Base-by-base conservation (phyloP, 106 monocot species). In the Gastrodia elata region DNA sequence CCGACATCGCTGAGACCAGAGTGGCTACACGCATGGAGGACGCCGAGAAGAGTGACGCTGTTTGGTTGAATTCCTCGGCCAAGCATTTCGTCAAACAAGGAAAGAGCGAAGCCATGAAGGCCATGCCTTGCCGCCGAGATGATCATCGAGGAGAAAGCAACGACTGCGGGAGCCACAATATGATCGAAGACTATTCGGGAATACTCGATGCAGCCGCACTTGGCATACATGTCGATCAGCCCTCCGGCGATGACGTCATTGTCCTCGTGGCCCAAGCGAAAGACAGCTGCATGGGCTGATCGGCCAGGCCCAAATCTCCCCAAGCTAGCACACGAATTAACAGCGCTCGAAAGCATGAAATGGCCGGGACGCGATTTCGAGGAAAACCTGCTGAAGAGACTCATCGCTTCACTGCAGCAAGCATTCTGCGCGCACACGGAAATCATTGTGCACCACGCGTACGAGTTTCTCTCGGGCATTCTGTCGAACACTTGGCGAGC, bases 171-270 rank as follows among this genome's bases (percentile, higher is more conserved):
- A 6, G 15, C n/a, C 9, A 26, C 24, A 1, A 96, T 89, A 6
- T 68, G 73, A 33, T 64, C 25, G 59, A 96, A 96, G 57, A 92
- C 92, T 56, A 80, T 78, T 24, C 38, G 80, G 15, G 89, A 83
- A 26, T 77, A 76, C 11, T 82, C 87, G 15, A 92, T 39, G 67
- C 43, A 84, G 6, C 95, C 92, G 16, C 89, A 92, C 70, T 96
- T 96, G 3, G 92, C 76, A 28, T 96, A 96, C 95, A 96, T 92
- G 58, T 96, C 95, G 11, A 96, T 81, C 75, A 96, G 58, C 36
- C 87, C 86, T 4, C 85, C 85, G 0, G 78, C 82, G 37, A 92
- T 74, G 11, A 89, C 76, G 8, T 96, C 92, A 8, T 96, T 92
- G 33, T 20, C 68, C 0, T 75, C 80, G 8, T 86, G 64, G 1